Evolutionary conservation across 2,329 filamentous ascomycete species (phyloP), one percentile per base, ranked within the genome.

Genomic region (Fusarium newnesense): DNA sequence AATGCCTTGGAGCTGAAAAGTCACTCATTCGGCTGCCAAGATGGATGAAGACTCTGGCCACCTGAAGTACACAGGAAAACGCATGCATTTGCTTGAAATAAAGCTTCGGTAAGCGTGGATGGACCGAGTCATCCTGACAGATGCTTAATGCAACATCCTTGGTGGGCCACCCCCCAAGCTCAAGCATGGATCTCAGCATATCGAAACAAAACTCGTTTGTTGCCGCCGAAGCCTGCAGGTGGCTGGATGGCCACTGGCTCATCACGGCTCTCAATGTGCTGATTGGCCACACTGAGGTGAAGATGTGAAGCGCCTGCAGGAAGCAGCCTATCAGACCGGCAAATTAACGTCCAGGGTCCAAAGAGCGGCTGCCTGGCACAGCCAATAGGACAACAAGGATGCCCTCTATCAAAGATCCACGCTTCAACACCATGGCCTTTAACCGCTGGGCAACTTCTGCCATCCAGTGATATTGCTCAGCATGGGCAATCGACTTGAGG

Each of bases 211-310:
- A 64, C 36, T 70, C 75, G 63, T 73, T 75, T 78, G 77, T 87
- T 86, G 81, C 85, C 85, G 85, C 85, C 84, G 80, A 79, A 69
- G 74, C 72, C 79, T 85, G 83, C 81, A 83, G 76, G 76, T 80
- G 80, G 80, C 80, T 80, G 80, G 74, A 72, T 57, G 72, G 77
- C 79, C 78, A 81, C 85, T 34, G 30, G 62, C 63, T 42, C 64
- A 53, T 67, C 63, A 86, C 84, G 75, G 71, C 65, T 60, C 50
- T 67, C 64, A 49, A 64, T 54, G 21, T 54, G 64, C 65, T 84
- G 76, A 86, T 86, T 86, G 84, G 85, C 37, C 63, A 72, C 4
- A 34, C n/a, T 3, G 18, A 60, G 42, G 73, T 77, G 76, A 74
- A 70, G 63, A 60, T 34, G 21, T 54, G 64, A 74, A 69, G 68